Evolutionary conservation across 2,329 filamentous ascomycete species (phyloP), one percentile per base, ranked within the genome.

Genomic region (Sclerotiophoma versabilis): DNA sequence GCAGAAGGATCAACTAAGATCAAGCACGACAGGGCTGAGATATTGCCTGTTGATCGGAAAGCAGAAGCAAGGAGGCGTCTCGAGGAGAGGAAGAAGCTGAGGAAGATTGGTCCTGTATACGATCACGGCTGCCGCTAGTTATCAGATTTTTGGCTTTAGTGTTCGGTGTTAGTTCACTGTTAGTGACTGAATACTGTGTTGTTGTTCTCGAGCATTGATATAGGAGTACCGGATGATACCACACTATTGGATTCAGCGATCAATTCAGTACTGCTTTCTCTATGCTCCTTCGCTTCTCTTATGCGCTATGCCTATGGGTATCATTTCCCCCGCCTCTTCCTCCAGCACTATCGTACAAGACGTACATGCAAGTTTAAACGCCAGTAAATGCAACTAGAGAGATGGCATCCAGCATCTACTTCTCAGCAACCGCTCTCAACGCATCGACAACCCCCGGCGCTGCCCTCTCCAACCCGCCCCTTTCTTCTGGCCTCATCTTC

Each of bases 401-500:
- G 44, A 62, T 19, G 42, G 11, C 26, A 2, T 4, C 25, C 44
- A 32, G 4, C 11, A 8, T 60, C 46, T 60, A 70, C 25, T 71
- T 77, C 49, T 76, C 69, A 25, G 86, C 78, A 63, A 77, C 77
- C 26, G 80, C 73, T 30, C 82, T 76, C 57, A 91, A 74, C 25
- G 81, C 73, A 37, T 78, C 77, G 2, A 85, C 79, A 12, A 84
- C 81, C 19, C 81, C 74, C 4, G 76, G 77, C 26, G 76, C 77
- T 11, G 74, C 75, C 29, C 65, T 75, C 55, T 83, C 80, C 36
- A 91, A 73, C 37, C 56, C 62, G 42, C 32, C 12, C 77, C 71
- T 17, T 71, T 75, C 70, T 33, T 46, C 50, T 0, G 29, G 26
- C 9, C 80, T 82, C 80, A 95, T 87, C 65, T 85, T 85, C 52